phyloP scores from a whole-genome alignment of 2,329 filamentous ascomycete species.

The Fusarium sp. region DNA sequence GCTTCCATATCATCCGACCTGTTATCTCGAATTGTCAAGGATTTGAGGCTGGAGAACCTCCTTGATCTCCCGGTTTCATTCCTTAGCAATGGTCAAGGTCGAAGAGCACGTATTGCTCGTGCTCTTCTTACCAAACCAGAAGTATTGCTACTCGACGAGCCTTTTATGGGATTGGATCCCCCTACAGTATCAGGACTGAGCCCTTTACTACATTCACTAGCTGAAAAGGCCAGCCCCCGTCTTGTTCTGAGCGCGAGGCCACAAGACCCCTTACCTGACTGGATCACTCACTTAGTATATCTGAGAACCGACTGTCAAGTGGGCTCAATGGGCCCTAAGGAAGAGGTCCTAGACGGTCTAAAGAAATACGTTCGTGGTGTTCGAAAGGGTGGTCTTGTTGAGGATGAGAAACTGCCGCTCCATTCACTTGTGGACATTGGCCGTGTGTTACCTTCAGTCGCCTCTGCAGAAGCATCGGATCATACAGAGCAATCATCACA shows the following conservation, averaged over 20 bases:
- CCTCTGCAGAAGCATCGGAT: slow-evolving; percentile 11
- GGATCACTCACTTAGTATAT: slow-evolving; percentile 87
- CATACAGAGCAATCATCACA: slow-evolving; percentile 19
- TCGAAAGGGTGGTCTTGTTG: slow-evolving; percentile 54
- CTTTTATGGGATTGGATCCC: slow-evolving; percentile 96
- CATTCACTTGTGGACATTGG: slow-evolving; percentile 63
- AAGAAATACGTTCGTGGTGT: slow-evolving; percentile 61
- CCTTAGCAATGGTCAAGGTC: slow-evolving; percentile 91
- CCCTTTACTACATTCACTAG: slow-evolving; percentile 74
- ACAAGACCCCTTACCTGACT: slow-evolving; percentile 87
- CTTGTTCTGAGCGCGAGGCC: slow-evolving; percentile 82
- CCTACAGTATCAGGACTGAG: slow-evolving; percentile 79
- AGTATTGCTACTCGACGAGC: slow-evolving; percentile 87
- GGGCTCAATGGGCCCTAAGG: slow-evolving; percentile 72
- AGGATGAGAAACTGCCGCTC: slow-evolving; percentile 62
- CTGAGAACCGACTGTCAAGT: slow-evolving; percentile 75
- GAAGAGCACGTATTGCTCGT: slow-evolving; percentile 87
- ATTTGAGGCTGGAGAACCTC: slow-evolving; percentile 75
- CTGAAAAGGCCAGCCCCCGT: slow-evolving; percentile 73
- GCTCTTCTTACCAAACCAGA: slow-evolving; percentile 83
- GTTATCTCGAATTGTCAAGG: slow-evolving; percentile 71
- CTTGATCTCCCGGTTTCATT: slow-evolving; percentile 87
- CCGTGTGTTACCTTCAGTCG: slow-evolving; percentile 52
- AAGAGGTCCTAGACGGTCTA: slow-evolving; percentile 67
- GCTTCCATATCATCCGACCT: slow-evolving; percentile 62